Conservation (phyloP, 352 stramenopile species). For the Globisporangium rhizosaccharum region DNA sequence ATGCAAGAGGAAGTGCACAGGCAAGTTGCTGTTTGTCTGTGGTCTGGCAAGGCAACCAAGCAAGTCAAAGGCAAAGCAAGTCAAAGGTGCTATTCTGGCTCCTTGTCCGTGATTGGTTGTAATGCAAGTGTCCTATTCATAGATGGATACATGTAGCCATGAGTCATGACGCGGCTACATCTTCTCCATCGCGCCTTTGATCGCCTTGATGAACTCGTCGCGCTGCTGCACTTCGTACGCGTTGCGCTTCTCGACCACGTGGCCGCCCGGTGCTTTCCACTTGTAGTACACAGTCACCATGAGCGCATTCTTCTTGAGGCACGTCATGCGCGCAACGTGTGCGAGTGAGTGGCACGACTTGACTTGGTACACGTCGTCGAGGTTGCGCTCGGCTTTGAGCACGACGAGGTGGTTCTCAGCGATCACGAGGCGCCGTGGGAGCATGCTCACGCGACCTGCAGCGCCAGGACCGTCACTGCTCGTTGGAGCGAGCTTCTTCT, state of each 20-base stretch:
- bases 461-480: slow-evolving; percentile 1
- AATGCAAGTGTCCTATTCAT: too few species aligned
- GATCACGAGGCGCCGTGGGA: slow-evolving; percentile 56
- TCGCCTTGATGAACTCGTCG: slow-evolving; percentile 82
- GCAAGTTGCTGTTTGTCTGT: too few species aligned
- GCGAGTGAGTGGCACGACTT: slow-evolving; percentile 72
- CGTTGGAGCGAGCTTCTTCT: slow-evolving; percentile 34
- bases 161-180: slow-evolving; percentile 23
- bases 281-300: slow-evolving; percentile 89
- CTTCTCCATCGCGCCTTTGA: slow-evolving; percentile 79
- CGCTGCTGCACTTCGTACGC: slow-evolving; percentile 84
- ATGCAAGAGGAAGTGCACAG: too few species aligned
- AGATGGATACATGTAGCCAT: too few species aligned
- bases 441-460: slow-evolving; percentile 29
- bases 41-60: too few species aligned
- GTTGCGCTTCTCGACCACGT: slow-evolving; percentile 60
- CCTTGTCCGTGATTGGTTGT: too few species aligned
- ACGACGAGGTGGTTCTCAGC: slow-evolving; percentile 73
- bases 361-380: slow-evolving; percentile 71
- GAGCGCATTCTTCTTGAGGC: slow-evolving; percentile 84
- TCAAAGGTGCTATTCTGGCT: too few species aligned
- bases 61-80: too few species aligned
- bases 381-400: slow-evolving; percentile 62
- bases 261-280: slow-evolving; percentile 38
- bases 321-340: slow-evolving; percentile 81